A percentile compares a stretch with the other conserved stretches of the same genome.
These are phyloP conservation scores for Fusarium sp. DNA, from an alignment of 2,329 filamentous ascomycete genomes.

Conservation along the genomic window DNA sequence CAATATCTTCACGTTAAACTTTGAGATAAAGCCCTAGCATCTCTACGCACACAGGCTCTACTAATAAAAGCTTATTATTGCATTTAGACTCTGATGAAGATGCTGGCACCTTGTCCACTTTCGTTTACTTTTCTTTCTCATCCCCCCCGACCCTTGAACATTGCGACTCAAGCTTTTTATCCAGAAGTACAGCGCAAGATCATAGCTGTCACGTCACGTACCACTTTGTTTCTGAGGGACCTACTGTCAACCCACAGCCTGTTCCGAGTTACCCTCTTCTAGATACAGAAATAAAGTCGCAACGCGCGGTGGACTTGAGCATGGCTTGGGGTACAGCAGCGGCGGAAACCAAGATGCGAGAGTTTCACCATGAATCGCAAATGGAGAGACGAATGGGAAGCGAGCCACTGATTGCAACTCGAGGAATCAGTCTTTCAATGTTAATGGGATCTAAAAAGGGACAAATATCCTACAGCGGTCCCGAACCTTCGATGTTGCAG, in stretches of 20 bases:
- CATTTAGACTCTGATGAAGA: background rate
- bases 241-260: background rate
- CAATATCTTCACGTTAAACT: rapidly evolving
- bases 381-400: background rate
- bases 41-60: too few relatives aligned
- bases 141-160: rapidly evolving
- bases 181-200: background rate
- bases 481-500: background rate
- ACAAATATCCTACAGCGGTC: rapidly evolving
- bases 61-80: background rate
- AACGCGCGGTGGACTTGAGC: rapidly evolving
- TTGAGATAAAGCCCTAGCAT: background rate
- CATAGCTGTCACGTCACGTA: background rate
- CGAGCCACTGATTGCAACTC: background rate
- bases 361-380: background rate
- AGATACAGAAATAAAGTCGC: too few relatives aligned
- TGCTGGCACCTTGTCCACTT: rapidly evolving
- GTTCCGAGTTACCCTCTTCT: background rate
- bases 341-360: rapidly evolving
- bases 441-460: too few relatives aligned
- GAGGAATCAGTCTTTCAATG: too few relatives aligned
- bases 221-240: too few relatives aligned
- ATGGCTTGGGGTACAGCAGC: background rate
- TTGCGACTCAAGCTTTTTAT: background rate
- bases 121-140: background rate